Percentiles rank a stretch among this genome's conserved stretches.
Conservation (phyloP, 2,329 filamentous ascomycete genomes). For the Fonsecaea erecta region DNA sequence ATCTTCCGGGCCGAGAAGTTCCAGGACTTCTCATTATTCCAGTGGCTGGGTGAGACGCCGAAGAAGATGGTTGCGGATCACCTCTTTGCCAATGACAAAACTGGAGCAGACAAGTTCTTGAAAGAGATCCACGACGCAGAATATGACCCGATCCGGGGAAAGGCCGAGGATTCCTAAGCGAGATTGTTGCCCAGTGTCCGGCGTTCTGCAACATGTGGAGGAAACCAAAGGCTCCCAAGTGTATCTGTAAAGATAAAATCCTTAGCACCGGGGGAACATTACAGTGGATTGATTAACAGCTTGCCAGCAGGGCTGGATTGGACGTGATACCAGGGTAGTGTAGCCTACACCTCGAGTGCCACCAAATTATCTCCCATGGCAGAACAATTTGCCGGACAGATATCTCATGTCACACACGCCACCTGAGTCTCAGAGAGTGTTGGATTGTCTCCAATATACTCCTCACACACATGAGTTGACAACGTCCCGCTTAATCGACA, state of each 20-base stretch:
- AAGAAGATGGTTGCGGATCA: conserved; percentile 69
- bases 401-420: neutral
- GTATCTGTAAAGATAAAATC: conserved; percentile 3
- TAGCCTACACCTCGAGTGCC: neutral
- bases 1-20: conserved; percentile 75
- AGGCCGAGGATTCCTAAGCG: conserved; percentile 6
- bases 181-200: conserved; percentile 1
- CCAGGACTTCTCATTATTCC: conserved; percentile 72
- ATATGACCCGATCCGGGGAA: conserved; percentile 42
- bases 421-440: neutral
- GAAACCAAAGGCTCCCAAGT: neutral
- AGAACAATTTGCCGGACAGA: conserved; percentile 10
- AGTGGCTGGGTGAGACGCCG: conserved; percentile 76
- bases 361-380: neutral
- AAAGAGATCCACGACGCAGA: conserved; percentile 65
- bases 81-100: conserved; percentile 65
- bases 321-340: neutral
- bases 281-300: neutral
- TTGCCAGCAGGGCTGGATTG: neutral
- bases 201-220: neutral
- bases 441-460: neutral
- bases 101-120: conserved; percentile 67
- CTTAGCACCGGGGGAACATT: neutral
- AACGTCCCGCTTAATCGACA: neutral
- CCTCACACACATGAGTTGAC: neutral